phyloP scores from a whole-genome alignment of 768 basidiomycete species.

The Clitopilus hobsonii region DNA sequence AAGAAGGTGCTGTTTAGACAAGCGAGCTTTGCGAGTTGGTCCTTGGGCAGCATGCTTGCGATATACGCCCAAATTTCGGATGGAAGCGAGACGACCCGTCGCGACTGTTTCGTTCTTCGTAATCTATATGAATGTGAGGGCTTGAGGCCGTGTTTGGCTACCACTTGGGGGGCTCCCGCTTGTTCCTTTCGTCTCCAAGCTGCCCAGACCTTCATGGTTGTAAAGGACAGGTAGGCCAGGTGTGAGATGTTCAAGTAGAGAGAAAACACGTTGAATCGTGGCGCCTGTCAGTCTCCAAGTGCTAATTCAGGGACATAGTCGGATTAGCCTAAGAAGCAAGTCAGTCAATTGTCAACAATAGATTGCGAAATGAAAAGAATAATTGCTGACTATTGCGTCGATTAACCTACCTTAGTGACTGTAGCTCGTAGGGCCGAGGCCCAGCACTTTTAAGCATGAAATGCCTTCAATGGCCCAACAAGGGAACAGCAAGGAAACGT shows the following conservation, averaged over 20 bases:
- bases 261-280: slow-evolving; percentile 1
- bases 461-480: too few relatives aligned
- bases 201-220: not conserved
- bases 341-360: not conserved
- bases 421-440: too few relatives aligned
- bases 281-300: not conserved
- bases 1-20: not conserved
- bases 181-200: too few relatives aligned
- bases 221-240: not conserved
- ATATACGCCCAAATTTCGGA: not conserved
- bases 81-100: not conserved
- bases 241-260: not conserved
- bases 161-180: too few relatives aligned
- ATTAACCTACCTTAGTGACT: too few relatives aligned
- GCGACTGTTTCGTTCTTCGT: not conserved
- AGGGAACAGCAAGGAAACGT: too few relatives aligned
- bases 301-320: not conserved
- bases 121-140: too few relatives aligned
- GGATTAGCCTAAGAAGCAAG: not conserved
- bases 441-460: too few relatives aligned
- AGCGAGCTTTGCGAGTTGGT: not conserved
- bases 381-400: too few relatives aligned
- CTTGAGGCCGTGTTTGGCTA: too few relatives aligned
- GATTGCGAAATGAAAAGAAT: too few relatives aligned
- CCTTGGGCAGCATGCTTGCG: not conserved